Evolutionary conservation across 2,329 filamentous ascomycete genomes (phyloP).

Genomic region (Cryoendolithus antarcticus): DNA sequence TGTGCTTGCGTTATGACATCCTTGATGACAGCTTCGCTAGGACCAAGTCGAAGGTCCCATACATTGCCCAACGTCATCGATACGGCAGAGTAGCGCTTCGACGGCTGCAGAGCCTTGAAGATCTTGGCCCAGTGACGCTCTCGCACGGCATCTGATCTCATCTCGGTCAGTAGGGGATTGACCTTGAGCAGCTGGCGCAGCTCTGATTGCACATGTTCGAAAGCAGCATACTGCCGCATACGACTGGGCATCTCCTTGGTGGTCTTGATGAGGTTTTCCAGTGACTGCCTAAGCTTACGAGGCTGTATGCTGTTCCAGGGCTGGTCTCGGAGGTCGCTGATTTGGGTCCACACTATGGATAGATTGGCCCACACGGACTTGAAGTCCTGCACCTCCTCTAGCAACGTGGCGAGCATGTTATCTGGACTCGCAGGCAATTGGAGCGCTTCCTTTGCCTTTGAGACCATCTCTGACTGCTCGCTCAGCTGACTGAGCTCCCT

Average conservation of each 20-base stretch:
- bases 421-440: slow-evolving; percentile 73
- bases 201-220: slow-evolving; percentile 91
- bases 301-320: slow-evolving; percentile 95
- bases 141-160: slow-evolving; percentile 92
- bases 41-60: slow-evolving; percentile 87
- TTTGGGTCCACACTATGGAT: slow-evolving; percentile 89
- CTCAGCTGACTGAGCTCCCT: slow-evolving; percentile 72
- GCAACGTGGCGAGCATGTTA: slow-evolving; percentile 66
- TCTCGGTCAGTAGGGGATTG: slow-evolving; percentile 72
- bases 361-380: slow-evolving; percentile 96
- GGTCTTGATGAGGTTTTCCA: slow-evolving; percentile 91
- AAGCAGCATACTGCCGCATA: slow-evolving; percentile 99
- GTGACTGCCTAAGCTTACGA: slow-evolving; percentile 75
- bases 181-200: slow-evolving; percentile 82
- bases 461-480: slow-evolving; percentile 82
- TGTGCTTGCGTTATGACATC: slow-evolving; percentile 93
- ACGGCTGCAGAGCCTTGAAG: slow-evolving; percentile 87
- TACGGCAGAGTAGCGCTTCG: slow-evolving; percentile 84
- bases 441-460: slow-evolving; percentile 91
- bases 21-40: slow-evolving; percentile 76
- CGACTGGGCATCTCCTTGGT: slow-evolving; percentile 98
- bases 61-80: slow-evolving; percentile 97
- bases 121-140: slow-evolving; percentile 97
- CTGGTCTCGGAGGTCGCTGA: slow-evolving; percentile 85
- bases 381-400: slow-evolving; percentile 97